phyloP scores from a whole-genome alignment of 2,329 filamentous ascomycete species.

The Alternaria rosae region DNA sequence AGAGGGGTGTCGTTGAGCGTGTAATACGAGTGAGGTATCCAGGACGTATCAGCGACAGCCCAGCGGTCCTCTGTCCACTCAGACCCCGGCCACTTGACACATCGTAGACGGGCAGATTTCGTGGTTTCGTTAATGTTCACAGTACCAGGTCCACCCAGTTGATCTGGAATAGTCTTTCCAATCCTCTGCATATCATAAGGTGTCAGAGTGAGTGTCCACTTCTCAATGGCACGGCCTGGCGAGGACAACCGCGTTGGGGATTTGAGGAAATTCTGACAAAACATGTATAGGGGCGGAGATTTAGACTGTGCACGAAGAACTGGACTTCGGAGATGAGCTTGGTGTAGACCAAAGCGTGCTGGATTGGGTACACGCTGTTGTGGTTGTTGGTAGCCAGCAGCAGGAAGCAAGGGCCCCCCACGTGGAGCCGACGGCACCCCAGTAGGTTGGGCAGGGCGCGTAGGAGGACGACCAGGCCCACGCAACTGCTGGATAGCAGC shows the following conservation, averaged over 20 bases:
- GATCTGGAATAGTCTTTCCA: conserved; percentile 38
- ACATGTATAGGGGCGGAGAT: conserved; percentile 60
- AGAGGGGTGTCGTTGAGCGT: conserved; percentile 66
- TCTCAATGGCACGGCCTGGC: conserved; percentile 50
- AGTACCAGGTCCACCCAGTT: conserved; percentile 34
- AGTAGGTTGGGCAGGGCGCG: background rate
- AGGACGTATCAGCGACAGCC: conserved; percentile 69
- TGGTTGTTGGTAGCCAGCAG: conserved; percentile 37
- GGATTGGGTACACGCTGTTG: conserved; percentile 56
- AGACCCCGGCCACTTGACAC: conserved; percentile 58
- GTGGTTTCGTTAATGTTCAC: conserved; percentile 60
- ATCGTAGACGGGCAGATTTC: conserved; percentile 72
- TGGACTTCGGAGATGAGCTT: conserved; percentile 65
- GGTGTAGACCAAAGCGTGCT: conserved; percentile 62
- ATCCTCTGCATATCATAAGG: conserved; percentile 49
- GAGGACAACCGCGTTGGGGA: conserved; percentile 53
- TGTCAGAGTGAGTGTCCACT: conserved; percentile 58
- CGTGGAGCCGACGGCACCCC: background rate
- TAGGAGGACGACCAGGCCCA: conserved; percentile 2
- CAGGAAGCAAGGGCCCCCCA: conserved; percentile 45
- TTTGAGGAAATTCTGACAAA: conserved; percentile 61
- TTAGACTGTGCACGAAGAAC: conserved; percentile 45
- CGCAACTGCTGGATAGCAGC: conserved; percentile 9
- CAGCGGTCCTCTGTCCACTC: conserved; percentile 61
- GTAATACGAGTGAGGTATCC: conserved; percentile 74